A percentile compares a stretch with the other conserved stretches of the same genome.
Evolutionary conservation across 2,329 filamentous ascomycete species (phyloP).

Genomic region (Cercospora janseana): DNA sequence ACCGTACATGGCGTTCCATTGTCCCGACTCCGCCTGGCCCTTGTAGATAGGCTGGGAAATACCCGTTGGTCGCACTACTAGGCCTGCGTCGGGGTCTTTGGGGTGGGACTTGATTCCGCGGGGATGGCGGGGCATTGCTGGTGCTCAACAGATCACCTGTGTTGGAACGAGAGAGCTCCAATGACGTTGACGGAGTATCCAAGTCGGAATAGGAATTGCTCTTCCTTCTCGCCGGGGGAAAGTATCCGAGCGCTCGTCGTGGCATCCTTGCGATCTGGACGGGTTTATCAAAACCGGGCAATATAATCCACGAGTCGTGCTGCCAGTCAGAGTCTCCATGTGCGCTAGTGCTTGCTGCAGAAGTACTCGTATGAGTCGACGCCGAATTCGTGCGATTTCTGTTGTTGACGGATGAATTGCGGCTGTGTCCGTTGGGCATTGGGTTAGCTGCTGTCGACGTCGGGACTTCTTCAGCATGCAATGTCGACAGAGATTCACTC

Average conservation of each 20-base stretch:
- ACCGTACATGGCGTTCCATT: conserved; percentile 66
- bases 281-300: conserved; percentile 68
- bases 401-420: conserved; percentile 8
- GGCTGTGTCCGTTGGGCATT: conserved; percentile 22
- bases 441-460: conserved; percentile 35
- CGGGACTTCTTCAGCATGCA: conserved; percentile 40
- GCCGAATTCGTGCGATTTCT: conserved; percentile 41
- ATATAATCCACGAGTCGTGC: conserved; percentile 83
- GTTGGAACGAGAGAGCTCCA: conserved; percentile 57
- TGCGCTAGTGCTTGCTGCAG: conserved; percentile 40
- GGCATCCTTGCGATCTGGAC: conserved; percentile 85
- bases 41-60: conserved; percentile 59
- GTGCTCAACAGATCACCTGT: conserved; percentile 31
- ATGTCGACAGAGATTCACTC: conserved; percentile 32
- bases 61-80: conserved; percentile 41
- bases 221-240: conserved; percentile 87
- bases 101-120: conserved; percentile 38
- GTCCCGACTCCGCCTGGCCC: conserved; percentile 88
- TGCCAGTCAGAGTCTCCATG: conserved; percentile 71
- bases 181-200: conserved; percentile 65
- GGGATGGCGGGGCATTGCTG: conserved; percentile 33
- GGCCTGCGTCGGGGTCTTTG: conserved; percentile 42
- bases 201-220: conserved; percentile 63
- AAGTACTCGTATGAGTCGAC: conserved; percentile 38
- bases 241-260: conserved; percentile 79